Percentiles rank a stretch among this genome's conserved stretches.
Conservation (phyloP, 2,329 filamentous ascomycete genomes). For the Alternaria sp. region DNA sequence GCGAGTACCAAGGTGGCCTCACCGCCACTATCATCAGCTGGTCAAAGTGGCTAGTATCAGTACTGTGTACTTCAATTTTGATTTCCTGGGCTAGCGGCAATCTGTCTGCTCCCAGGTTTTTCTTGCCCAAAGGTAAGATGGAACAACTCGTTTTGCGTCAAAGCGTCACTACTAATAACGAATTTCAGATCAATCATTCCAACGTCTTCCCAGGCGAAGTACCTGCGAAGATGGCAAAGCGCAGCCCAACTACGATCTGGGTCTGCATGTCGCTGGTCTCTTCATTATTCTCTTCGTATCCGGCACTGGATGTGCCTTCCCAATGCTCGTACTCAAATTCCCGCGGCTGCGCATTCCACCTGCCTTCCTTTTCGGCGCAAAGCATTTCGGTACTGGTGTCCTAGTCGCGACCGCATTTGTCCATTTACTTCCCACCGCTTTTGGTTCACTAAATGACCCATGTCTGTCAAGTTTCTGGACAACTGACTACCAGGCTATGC, state of each 20-base stretch:
- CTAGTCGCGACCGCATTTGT: slow-evolving; percentile 86
- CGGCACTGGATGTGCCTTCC: slow-evolving; percentile 65
- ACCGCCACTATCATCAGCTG: slow-evolving; percentile 24
- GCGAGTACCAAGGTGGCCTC: slow-evolving; percentile 29
- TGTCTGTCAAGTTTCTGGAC: slow-evolving; percentile 67
- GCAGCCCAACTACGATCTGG: slow-evolving; percentile 37
- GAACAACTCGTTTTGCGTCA: background rate
- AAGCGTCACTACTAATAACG: background rate
- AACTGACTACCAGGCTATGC: slow-evolving; percentile 65
- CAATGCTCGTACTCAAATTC: slow-evolving; percentile 66
- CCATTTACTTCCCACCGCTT: slow-evolving; percentile 70
- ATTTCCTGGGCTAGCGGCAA: slow-evolving; percentile 29
- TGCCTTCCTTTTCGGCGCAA: slow-evolving; percentile 65
- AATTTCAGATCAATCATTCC: slow-evolving; percentile 10
- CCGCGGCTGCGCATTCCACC: slow-evolving; percentile 67
- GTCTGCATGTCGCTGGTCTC: slow-evolving; percentile 43
- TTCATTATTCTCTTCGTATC: slow-evolving; percentile 48
- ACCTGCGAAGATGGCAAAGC: slow-evolving; percentile 34
- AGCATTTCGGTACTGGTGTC: slow-evolving; percentile 75
- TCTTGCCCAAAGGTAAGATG: slow-evolving; percentile 21
- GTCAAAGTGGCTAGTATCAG: slow-evolving; percentile 35
- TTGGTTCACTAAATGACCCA: slow-evolving; percentile 53
- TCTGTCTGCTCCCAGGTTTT: slow-evolving; percentile 11
- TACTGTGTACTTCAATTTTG: slow-evolving; percentile 35
- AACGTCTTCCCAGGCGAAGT: slow-evolving; percentile 28